Evolutionary conservation across 441 rosid species (phyloP), one percentile per base, ranked within the genome.

Genomic region (Pelargonium hybrid): DNA sequence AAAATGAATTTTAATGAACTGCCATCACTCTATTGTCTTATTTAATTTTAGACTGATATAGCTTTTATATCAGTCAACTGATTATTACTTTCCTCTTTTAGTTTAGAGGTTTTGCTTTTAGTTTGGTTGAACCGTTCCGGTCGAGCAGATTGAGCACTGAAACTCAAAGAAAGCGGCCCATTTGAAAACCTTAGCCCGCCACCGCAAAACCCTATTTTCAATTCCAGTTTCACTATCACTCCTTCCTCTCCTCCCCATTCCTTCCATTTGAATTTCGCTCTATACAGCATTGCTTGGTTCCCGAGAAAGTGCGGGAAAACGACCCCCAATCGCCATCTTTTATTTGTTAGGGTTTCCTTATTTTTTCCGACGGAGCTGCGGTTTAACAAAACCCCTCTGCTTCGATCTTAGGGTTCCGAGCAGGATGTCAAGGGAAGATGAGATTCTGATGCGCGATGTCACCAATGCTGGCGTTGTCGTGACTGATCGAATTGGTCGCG

Each of bases 401-500:
- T 76, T 76, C 52, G 10, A 59, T 65, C 71, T 59, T 65, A 50
- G 77, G 75, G 78, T 67, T 78, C 56, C 9, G 68, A 47, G 41
- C 41, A 67, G 52, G 62, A 91, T 88, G 98, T 85, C 90, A 73
- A 75, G 80, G 86, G 87, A 84, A 65, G 99, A 94, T 67, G 98
- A 89, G 83, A 76, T 94, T 66, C 87, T 81, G 73, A 73, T 89
- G 82, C 89, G 97, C 9, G 99, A 94, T 74, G 99, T 94, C 20
- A 78, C 88, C 72, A 83, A 83, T 74, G 97, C 98, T 0, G 99
- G 98, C 0, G 77, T 84, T 3, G 88, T 76, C 25, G 85, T 92
- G 4, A 80, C 88, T 61, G 91, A 92, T 82, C 89, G 88, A 72
- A 87, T 94, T 78, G 91, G 87, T 47, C 87, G 97, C 17, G 97